Percentiles rank a stretch among this genome's conserved stretches.
phyloP scores from a whole-genome alignment of 1,284 basidiomycete genomes.

The Cystobasidiaceae sp. region DNA sequence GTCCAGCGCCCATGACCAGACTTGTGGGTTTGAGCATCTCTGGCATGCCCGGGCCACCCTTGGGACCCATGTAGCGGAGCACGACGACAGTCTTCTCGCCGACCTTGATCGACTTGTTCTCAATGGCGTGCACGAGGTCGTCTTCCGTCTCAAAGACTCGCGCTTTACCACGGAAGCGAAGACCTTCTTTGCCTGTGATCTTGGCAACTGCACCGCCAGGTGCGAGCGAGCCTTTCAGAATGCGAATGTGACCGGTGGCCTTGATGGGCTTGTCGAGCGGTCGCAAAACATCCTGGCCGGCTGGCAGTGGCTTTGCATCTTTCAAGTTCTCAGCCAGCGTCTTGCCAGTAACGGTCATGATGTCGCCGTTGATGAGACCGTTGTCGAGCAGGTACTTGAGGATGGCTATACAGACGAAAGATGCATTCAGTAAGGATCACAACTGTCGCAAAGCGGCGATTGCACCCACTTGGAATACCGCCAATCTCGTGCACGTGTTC shows the following conservation, averaged over 20 bases:
- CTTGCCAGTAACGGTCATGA: slow-evolving; percentile 78
- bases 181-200: slow-evolving; percentile 92
- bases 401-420: slow-evolving; percentile 56
- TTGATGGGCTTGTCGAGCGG: slow-evolving; percentile 84
- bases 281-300: slow-evolving; percentile 72
- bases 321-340: slow-evolving; percentile 85
- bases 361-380: slow-evolving; percentile 75
- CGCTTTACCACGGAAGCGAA: slow-evolving; percentile 77
- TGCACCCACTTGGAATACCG: slow-evolving; percentile 69
- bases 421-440: slow-evolving; percentile 33
- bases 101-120: slow-evolving; percentile 72
- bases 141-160: slow-evolving; percentile 74
- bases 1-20: slow-evolving; percentile 81
- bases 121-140: slow-evolving; percentile 76
- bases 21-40: slow-evolving; percentile 94
- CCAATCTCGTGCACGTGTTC: slow-evolving; percentile 84
- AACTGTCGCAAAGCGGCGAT: background rate
- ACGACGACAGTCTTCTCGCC: slow-evolving; percentile 85
- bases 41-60: slow-evolving; percentile 85
- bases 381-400: slow-evolving; percentile 74
- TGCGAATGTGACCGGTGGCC: slow-evolving; percentile 76
- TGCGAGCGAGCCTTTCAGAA: slow-evolving; percentile 84
- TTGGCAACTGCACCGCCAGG: slow-evolving; percentile 91
- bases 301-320: slow-evolving; percentile 66
- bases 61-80: slow-evolving; percentile 79